phyloP scores from a whole-genome alignment of 371 early-diverging fungal genomes.

The Mortierella polycephala region DNA sequence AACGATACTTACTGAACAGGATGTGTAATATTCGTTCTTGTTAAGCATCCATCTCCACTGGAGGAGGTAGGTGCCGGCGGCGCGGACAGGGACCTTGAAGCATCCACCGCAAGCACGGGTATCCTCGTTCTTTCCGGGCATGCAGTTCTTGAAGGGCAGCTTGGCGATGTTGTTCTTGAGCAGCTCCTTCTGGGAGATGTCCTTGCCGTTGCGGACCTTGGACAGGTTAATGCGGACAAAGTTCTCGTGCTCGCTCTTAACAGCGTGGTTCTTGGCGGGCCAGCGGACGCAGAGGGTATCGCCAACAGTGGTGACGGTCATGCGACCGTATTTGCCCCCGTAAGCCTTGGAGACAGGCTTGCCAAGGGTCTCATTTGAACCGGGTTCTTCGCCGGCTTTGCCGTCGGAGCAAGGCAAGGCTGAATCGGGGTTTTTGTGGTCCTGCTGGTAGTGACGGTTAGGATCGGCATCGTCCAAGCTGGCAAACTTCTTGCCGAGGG shows the following conservation, averaged over 20 bases:
- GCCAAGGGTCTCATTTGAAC: slow-evolving; percentile 34
- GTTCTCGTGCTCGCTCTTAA: slow-evolving; percentile 15
- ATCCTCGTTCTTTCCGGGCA: slow-evolving; percentile 15
- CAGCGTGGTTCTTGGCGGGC: slow-evolving; percentile 51
- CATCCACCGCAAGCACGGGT: slow-evolving; percentile 49
- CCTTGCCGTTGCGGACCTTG: slow-evolving; percentile 15
- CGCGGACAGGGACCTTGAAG: slow-evolving; percentile 48
- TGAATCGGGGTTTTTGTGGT: slow-evolving; percentile 15
- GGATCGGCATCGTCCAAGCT: slow-evolving; percentile 24
- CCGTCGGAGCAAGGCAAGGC: slow-evolving; percentile 29
- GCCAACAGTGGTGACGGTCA: slow-evolving; percentile 42
- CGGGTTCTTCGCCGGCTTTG: slow-evolving; percentile 19
- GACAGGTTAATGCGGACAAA: slow-evolving; percentile 38
- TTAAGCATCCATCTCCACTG: slow-evolving; percentile 55
- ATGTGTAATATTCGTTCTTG: slow-evolving; percentile 47
- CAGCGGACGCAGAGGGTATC: slow-evolving; percentile 50
- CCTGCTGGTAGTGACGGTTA: slow-evolving; percentile 43
- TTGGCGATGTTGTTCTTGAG: slow-evolving; percentile 24
- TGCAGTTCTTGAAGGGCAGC: slow-evolving; percentile 44
- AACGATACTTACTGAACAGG: slow-evolving; percentile 19
- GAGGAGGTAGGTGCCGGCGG: slow-evolving; percentile 37
- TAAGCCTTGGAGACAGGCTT: slow-evolving; percentile 26
- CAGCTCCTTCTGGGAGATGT: slow-evolving; percentile 27
- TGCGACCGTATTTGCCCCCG: slow-evolving; percentile 34
- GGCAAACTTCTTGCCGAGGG: slow-evolving; percentile 24